Conservation (phyloP, 179 eudicot genomes). For the Carnegiea gigantea region DNA sequence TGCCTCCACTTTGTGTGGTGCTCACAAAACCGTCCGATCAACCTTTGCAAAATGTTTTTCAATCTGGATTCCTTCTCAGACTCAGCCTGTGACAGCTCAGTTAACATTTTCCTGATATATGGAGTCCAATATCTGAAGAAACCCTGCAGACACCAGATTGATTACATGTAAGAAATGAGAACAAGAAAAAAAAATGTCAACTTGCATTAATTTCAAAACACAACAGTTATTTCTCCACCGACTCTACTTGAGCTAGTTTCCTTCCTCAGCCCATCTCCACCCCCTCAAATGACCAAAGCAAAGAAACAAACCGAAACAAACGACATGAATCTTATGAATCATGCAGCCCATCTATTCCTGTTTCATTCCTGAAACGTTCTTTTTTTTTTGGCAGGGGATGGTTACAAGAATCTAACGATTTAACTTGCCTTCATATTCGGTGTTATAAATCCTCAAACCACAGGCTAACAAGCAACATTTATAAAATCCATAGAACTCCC, state of each 20-base stretch:
- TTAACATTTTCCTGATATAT: constrained; percentile 57
- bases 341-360: neutral
- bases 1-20: constrained; percentile 85
- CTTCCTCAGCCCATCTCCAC: neutral
- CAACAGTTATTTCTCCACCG: neutral
- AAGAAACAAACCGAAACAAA: neutral
- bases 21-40: constrained; percentile 78
- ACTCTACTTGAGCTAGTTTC: neutral
- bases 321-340: neutral
- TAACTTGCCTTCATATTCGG: neutral
- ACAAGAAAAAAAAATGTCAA: neutral
- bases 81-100: constrained; percentile 72
- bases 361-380: neutral
- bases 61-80: constrained; percentile 81
- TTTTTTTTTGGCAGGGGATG: neutral
- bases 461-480: neutral
- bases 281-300: neutral
- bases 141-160: constrained; percentile 54
- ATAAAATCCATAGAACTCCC: neutral
- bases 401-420: neutral
- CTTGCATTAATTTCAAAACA: neutral
- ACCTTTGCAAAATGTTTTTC: constrained; percentile 77
- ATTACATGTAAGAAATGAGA: neutral
- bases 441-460: neutral
- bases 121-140: constrained; percentile 90